Evolutionary conservation across 805 yeast species (phyloP).

Genomic region (Henningerozyma blattae): DNA sequence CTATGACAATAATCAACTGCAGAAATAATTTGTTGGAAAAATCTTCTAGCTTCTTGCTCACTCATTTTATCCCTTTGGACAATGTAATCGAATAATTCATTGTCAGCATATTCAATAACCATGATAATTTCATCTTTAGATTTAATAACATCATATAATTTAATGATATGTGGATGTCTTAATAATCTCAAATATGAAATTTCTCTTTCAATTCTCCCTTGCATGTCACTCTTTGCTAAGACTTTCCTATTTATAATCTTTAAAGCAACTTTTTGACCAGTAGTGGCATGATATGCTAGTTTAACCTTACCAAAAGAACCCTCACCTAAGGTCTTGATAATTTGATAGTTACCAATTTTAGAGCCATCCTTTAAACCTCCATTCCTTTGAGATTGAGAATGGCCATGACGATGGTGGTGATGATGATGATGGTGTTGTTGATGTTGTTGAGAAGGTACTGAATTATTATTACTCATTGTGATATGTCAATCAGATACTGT

Average conservation of each 20-base stretch:
- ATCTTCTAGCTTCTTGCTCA: conserved; percentile 82
- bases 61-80: conserved; percentile 93
- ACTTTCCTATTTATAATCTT: conserved; percentile 90
- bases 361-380: conserved; percentile 20
- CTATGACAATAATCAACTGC: conserved; percentile 96
- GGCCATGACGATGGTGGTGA: background rate
- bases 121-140: conserved; percentile 91
- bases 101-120: conserved; percentile 97
- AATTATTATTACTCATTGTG: too few species aligned
- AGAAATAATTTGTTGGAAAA: conserved; percentile 91
- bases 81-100: conserved; percentile 88
- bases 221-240: conserved; percentile 91
- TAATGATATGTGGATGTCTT: conserved; percentile 94
- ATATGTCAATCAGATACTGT: too few species aligned
- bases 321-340: conserved; percentile 87
- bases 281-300: conserved; percentile 76
- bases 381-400: background rate
- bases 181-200: conserved; percentile 77
- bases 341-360: conserved; percentile 84
- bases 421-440: background rate
- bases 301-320: conserved; percentile 97
- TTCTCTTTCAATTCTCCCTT: conserved; percentile 90
- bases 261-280: conserved; percentile 87
- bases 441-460: too few species aligned
- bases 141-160: conserved; percentile 88